A percentile compares a stretch with the other conserved stretches of the same genome.
Evolutionary conservation across 495 filamentous ascomycete species (phyloP).

Genomic region (Thozetella sp.): DNA sequence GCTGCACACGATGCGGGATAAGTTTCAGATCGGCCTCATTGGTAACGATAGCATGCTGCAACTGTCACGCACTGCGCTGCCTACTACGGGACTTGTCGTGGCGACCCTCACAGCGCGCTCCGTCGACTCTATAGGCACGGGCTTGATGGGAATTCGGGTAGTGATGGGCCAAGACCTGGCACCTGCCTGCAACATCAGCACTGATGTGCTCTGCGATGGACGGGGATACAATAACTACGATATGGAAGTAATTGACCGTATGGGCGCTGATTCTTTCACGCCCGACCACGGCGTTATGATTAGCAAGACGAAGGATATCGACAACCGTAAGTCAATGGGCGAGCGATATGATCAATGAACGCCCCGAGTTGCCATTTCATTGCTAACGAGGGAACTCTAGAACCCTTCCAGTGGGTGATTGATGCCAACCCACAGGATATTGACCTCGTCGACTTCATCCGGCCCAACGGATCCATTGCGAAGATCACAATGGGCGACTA

Average conservation of each 20-base stretch:
- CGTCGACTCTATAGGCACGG: slow-evolving; percentile 15
- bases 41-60: slow-evolving; percentile 26
- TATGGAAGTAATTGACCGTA: slow-evolving; percentile 41
- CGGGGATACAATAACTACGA: slow-evolving; percentile 39
- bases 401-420: slow-evolving; percentile 43
- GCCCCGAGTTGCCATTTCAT: too few relatives aligned
- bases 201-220: slow-evolving; percentile 40
- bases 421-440: slow-evolving; percentile 43
- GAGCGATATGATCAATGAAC: too few relatives aligned
- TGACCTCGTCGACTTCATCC: slow-evolving; percentile 28
- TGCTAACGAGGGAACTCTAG: too few relatives aligned
- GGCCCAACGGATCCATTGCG: slow-evolving; percentile 25
- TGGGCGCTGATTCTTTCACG: slow-evolving; percentile 41
- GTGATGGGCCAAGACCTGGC: slow-evolving; percentile 28
- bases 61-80: slow-evolving; percentile 30
- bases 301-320: slow-evolving; percentile 36
- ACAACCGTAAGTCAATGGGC: slow-evolving; percentile 8
- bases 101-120: slow-evolving; percentile 36
- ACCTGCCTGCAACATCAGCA: slow-evolving; percentile 28
- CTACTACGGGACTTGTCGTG: slow-evolving; percentile 33
- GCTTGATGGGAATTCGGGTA: slow-evolving; percentile 38
- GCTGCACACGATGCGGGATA: slow-evolving; percentile 41
- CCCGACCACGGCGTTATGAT: slow-evolving; percentile 43
- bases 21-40: slow-evolving; percentile 35
- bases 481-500: slow-evolving; percentile 38